Conservation (phyloP, 2,329 filamentous ascomycete species). For the Ciborinia camelliae region DNA sequence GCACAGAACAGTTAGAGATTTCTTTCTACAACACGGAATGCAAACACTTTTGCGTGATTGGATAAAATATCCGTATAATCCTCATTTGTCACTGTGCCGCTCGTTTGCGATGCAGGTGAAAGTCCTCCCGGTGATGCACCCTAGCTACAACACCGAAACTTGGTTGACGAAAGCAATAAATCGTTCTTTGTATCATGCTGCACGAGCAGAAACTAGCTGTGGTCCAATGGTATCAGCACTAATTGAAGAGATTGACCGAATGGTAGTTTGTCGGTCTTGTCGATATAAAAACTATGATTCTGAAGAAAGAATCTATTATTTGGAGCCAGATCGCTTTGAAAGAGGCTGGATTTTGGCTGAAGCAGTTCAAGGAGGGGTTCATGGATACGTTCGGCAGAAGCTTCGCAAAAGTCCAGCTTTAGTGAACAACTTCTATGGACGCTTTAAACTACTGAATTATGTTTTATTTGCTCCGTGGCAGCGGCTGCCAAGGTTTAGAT, state of each 20-base stretch:
- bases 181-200: not conserved
- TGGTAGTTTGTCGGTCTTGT: no score
- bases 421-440: not conserved
- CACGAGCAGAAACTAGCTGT: not conserved
- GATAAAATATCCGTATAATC: not conserved
- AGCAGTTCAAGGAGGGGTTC: no score
- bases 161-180: no score
- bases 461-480: no score
- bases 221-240: not conserved
- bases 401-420: not conserved
- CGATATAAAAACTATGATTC: not conserved
- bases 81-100: not conserved
- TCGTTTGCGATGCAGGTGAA: not conserved
- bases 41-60: not conserved
- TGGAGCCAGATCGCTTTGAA: no score
- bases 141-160: no score
- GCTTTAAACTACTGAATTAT: not conserved
- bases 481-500: no score
- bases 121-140: not conserved
- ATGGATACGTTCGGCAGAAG: not conserved
- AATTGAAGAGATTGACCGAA: not conserved
- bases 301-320: no score
- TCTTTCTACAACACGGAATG: not conserved
- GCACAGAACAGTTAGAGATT: not conserved
- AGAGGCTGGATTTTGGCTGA: not conserved